Percentiles rank a stretch among this genome's conserved stretches.
These are phyloP conservation scores for Nannochloropsis oceanica DNA, from an alignment of 108 stramenopile species.

Conservation along the genomic window DNA sequence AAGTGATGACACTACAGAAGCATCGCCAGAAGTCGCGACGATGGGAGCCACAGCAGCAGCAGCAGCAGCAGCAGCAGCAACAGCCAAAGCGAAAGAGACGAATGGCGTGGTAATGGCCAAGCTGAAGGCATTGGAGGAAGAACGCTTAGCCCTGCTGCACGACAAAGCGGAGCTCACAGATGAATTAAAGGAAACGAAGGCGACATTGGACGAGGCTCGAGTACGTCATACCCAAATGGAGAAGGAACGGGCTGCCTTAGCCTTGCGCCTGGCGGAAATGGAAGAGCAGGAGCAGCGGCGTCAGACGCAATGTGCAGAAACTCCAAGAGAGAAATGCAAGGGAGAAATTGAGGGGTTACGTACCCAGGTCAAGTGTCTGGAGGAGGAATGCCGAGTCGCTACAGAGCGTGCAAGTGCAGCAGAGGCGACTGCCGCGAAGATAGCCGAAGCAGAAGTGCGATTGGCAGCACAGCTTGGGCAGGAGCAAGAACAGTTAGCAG, in stretches of 20 bases:
- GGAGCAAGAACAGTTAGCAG: not conserved
- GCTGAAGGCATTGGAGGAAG: not conserved
- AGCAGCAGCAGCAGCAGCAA: too few relatives aligned
- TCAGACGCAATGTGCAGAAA: not conserved
- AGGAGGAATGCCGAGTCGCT: not conserved
- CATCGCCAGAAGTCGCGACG: too few relatives aligned
- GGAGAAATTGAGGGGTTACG: not conserved
- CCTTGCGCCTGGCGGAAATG: not conserved
- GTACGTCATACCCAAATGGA: not conserved
- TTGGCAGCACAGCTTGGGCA: not conserved
- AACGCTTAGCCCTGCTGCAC: not conserved
- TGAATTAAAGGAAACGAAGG: not conserved
- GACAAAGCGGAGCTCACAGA: not conserved
- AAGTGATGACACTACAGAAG: too few relatives aligned
- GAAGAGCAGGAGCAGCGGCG: not conserved
- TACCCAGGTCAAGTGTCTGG: not conserved
- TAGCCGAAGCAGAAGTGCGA: not conserved
- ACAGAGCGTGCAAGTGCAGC: not conserved
- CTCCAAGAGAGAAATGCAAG: not conserved
- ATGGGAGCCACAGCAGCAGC: too few relatives aligned
- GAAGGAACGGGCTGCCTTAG: not conserved
- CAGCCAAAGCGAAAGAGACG: too few relatives aligned
- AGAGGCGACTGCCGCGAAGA: not conserved
- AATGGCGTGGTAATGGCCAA: too few relatives aligned
- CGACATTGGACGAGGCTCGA: not conserved